Base-by-base conservation (phyloP, 1,139 yeast species). In the Blastobotrys persicus region DNA sequence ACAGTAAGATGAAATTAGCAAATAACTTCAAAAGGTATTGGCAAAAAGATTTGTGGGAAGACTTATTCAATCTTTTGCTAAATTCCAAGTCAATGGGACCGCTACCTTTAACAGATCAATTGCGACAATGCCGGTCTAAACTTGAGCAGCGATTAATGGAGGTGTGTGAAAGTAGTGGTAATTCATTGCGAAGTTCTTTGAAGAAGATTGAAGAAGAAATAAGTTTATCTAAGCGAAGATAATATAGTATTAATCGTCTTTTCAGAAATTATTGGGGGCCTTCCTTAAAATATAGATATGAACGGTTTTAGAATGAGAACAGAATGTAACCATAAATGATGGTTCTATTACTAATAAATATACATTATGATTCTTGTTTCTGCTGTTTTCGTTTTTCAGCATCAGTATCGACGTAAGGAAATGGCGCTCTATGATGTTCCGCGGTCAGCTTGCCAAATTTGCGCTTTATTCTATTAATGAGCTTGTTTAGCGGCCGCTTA, bases 11-110 rank as follows among this genome's bases (percentile, higher is more conserved):
- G 46, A 67, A 65, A 16, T 60, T 85, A 18, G 62, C 69, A 11
- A 71, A 72, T 23, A 63, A 78, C 0, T 70, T 87, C 32, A 87
- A 85, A 63, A 68, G 95, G 47, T 87, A 86, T 60, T 87, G 96
- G 96, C 86, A 85, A 57, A 72, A 68, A 38, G 81, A 79, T 2
- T 55, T 87, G 3, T 91, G 98, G 98, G 67, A 61, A 4, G 80
- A 80, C 2, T 65, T 89, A 23, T 88, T 89, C 63, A 79, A 80
- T 38, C 55, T 76, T 2, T 67, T 89, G 44, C 69, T 89, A 40
- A 88, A 89, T 58, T 81, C 95, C 2, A 62, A 63, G 2, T 47
- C 56, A 4, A 54, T 60, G 48, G 68, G 68, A 3, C 42, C 51
- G 20, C 52, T 70, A 39, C 85, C 85, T 1, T 65, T 79, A 19